Evolutionary conservation across 352 stramenopile species (phyloP).

Genomic region (Pythium aquatile): DNA sequence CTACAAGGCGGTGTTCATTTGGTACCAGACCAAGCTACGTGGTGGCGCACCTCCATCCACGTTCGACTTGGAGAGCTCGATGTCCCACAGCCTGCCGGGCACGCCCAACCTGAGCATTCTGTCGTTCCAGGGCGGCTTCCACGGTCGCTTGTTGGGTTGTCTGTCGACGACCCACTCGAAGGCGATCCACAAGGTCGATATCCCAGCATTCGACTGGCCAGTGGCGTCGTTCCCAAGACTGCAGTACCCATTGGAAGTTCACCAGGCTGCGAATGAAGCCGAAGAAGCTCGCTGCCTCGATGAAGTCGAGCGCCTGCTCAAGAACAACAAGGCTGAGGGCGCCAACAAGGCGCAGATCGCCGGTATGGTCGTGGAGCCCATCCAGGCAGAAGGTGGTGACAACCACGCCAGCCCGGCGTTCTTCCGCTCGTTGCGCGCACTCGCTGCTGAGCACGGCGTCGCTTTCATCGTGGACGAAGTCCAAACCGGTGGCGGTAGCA

Average conservation of each 20-base stretch:
- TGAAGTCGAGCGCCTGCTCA: conserved; percentile 56
- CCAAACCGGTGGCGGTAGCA: conserved; percentile 78
- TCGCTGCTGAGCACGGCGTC: conserved; percentile 57
- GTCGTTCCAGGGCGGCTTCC: conserved; percentile 83
- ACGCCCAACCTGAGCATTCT: conserved; percentile 76
- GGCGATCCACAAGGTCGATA: conserved; percentile 85
- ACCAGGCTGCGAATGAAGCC: conserved; percentile 57
- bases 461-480: conserved; percentile 88
- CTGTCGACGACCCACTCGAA: conserved; percentile 86
- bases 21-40: conserved; percentile 75
- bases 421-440: conserved; percentile 54
- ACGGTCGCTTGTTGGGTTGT: conserved; percentile 75
- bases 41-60: conserved; percentile 54
- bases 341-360: conserved; percentile 42
- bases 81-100: conserved; percentile 65
- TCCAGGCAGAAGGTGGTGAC: conserved; percentile 81
- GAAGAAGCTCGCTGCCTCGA: conserved; percentile 72
- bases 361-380: conserved; percentile 80
- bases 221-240: conserved; percentile 73
- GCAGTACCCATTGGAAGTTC: conserved; percentile 59
- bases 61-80: conserved; percentile 65
- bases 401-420: conserved; percentile 73
- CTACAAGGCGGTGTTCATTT: conserved; percentile 89
- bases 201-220: conserved; percentile 82
- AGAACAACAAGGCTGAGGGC: conserved; percentile 35